Conservation (phyloP, 2,329 filamentous ascomycete species). For the Penicillium glabrum region DNA sequence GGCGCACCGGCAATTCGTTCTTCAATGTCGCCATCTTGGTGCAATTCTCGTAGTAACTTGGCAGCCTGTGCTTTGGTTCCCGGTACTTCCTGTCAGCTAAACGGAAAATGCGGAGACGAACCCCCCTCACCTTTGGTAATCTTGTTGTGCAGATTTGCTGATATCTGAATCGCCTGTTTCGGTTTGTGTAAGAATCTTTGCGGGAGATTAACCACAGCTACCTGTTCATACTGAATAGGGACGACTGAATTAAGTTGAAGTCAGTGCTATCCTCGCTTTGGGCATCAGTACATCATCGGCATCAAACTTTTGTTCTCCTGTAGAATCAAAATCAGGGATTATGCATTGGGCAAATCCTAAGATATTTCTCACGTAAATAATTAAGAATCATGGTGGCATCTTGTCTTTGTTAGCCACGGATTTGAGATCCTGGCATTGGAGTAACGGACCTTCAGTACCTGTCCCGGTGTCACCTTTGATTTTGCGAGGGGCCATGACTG, state of each 20-base stretch:
- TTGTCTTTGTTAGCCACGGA: slow-evolving; percentile 3
- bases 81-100: background rate
- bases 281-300: background rate
- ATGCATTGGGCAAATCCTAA: background rate
- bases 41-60: slow-evolving; percentile 63
- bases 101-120: background rate
- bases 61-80: slow-evolving; percentile 51
- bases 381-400: slow-evolving; percentile 47
- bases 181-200: background rate
- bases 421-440: background rate
- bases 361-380: slow-evolving; percentile 48
- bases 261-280: background rate
- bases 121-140: slow-evolving; percentile 53
- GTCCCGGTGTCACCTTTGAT: slow-evolving; percentile 34
- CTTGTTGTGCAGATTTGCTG: slow-evolving; percentile 61
- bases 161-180: slow-evolving; percentile 56
- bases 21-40: slow-evolving; percentile 60
- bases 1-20: slow-evolving; percentile 53
- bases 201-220: background rate
- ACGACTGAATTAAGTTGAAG: slow-evolving; percentile 38
- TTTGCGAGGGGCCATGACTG: slow-evolving; percentile 41
- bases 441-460: slow-evolving; percentile 31
- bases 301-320: slow-evolving; percentile 51
- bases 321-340: background rate
- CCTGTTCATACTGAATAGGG: slow-evolving; percentile 51